Evolutionary conservation across 306 rosid species (phyloP), one percentile per base, ranked within the genome.

Genomic region (Vigna trinervia): DNA sequence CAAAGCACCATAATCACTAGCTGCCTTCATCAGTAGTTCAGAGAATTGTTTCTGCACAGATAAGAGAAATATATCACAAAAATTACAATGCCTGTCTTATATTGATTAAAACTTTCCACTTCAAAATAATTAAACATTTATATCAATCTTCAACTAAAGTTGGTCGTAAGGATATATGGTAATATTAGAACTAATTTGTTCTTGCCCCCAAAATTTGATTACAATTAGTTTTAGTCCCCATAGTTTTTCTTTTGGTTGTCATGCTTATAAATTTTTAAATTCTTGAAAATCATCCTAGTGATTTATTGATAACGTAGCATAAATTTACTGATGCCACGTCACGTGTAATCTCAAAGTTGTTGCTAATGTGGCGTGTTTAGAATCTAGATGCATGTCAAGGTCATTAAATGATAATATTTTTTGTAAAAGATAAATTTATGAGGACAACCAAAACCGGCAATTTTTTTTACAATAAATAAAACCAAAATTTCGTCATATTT

Each of bases 1-100:
- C 90, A 95, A 86, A 76, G 91, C 97, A 69, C 97, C 97, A 78
- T 95, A 95, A 81, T 90, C 97, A 87, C 99, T 88, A 58, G 98
- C 97, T 66, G 99, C 99, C 83, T 92, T 95, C 99, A 89, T 95
- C 77, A 95, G 76, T 67, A 95, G 85, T 62, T 92, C 99, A 6
- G 99, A 90, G 83, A 95, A 95, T 84, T 95, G 96, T 88, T 95
- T 95, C 99, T 95, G 92, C 88, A 82, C 11, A 51, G 32, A 72
- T 81, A 72, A 74, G 74, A 81, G 77, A 79, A 70, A 80, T 67
- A 82, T 41, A 73, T 73, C 48, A 52, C 14, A 71, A 61, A 71
- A 75, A 83, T 80, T 77, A 76, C 41, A 74, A 34, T 61, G 14
- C 41, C 19, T 32, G 45, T 53, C 71, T 63, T 23, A 22, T 43